phyloP scores from a whole-genome alignment of 1,284 basidiomycete species.

The Tilletiaria anomala region DNA sequence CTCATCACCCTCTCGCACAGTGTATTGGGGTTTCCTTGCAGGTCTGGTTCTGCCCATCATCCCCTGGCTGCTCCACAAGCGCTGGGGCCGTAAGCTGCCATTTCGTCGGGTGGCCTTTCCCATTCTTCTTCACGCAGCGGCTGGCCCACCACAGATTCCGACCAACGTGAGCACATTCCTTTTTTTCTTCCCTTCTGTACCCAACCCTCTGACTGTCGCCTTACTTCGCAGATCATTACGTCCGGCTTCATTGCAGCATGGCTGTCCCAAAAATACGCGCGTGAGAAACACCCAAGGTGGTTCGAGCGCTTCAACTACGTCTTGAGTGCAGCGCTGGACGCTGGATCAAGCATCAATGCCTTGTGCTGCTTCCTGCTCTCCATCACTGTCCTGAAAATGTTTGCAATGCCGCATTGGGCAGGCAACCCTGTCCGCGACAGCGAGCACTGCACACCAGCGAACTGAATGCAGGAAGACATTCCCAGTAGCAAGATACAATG shows the following conservation, averaged over 20 bases:
- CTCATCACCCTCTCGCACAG: background rate
- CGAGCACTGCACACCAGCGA: constrained; percentile 11
- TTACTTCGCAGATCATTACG: constrained; percentile 39
- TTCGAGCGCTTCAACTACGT: constrained; percentile 35
- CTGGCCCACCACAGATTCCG: constrained; percentile 36
- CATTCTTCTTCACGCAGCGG: constrained; percentile 44
- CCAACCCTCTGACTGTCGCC: background rate
- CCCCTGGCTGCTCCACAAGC: constrained; percentile 42
- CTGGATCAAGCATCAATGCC: constrained; percentile 42
- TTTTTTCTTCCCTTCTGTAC: background rate
- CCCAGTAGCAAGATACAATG: too few relatives aligned
- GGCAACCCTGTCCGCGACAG: constrained; percentile 5
- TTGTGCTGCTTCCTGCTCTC: constrained; percentile 42
- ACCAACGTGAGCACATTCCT: constrained; percentile 34
- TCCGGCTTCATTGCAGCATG: constrained; percentile 41
- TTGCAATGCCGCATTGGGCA: constrained; percentile 11
- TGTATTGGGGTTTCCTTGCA: constrained; percentile 42
- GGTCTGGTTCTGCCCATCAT: constrained; percentile 42
- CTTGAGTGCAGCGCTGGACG: constrained; percentile 43
- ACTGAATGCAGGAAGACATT: background rate
- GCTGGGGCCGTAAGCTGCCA: constrained; percentile 26
- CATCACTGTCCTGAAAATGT: constrained; percentile 25
- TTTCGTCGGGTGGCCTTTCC: constrained; percentile 41
- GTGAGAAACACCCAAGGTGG: constrained; percentile 34
- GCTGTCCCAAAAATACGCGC: constrained; percentile 39